Conservation (phyloP, 768 basidiomycete species). For the Mrakia frigida region DNA sequence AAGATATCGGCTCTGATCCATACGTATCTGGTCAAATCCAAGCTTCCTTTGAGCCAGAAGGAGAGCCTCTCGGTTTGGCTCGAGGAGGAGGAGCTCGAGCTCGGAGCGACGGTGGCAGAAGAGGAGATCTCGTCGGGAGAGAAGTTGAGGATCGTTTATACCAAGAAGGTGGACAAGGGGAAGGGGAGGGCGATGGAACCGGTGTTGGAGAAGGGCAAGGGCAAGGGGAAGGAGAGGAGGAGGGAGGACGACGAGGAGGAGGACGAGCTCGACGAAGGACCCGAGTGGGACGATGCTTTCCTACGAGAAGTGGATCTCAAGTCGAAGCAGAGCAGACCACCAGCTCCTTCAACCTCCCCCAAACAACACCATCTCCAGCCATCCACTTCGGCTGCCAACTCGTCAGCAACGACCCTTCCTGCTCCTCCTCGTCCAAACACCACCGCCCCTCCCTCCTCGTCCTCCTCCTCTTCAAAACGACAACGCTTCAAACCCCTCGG, state of each 20-base stretch:
- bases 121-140: neutral
- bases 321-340: neutral
- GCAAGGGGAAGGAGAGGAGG: neutral
- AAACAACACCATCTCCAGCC: too few species aligned
- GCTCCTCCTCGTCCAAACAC: neutral
- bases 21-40: neutral
- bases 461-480: neutral
- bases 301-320: neutral
- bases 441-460: neutral
- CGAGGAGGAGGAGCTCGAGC: neutral
- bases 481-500: neutral
- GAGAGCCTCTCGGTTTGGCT: neutral
- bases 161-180: neutral
- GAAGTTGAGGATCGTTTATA: neutral
- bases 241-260: neutral
- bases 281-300: conserved; percentile 8
- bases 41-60: conserved; percentile 1
- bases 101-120: conserved; percentile 7
- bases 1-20: neutral
- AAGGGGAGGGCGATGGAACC: neutral
- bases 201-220: neutral
- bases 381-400: neutral
- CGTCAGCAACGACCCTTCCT: neutral
- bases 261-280: neutral
- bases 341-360: neutral